phyloP scores from a whole-genome alignment of 768 basidiomycete genomes.

The Gymnopilus junonius region DNA sequence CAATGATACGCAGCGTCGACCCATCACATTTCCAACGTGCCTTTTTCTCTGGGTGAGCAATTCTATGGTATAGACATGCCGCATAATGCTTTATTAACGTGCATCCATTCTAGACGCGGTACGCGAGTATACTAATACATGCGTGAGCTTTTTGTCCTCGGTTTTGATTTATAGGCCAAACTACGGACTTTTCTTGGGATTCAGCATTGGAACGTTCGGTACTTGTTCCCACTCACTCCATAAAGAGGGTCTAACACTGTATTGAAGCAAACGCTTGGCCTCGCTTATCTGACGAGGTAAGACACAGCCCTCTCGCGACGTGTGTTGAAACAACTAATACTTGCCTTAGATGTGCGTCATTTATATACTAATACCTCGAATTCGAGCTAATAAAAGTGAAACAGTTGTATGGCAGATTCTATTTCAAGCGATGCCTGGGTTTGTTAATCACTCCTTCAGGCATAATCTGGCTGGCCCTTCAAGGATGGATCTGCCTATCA shows the following conservation, averaged over 20 bases:
- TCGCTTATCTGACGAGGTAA: neutral
- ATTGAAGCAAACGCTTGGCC: neutral
- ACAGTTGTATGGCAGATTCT: neutral
- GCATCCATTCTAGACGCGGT: neutral
- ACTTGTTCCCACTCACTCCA: neutral
- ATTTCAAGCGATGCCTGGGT: neutral
- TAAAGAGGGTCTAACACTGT: neutral
- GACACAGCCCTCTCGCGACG: neutral
- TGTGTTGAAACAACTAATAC: neutral
- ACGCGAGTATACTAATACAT: neutral
- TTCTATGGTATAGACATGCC: neutral
- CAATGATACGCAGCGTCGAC: neutral
- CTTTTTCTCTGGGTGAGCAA: constrained; percentile 1
- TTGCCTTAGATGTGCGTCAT: neutral
- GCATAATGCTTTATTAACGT: neutral
- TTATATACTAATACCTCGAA: neutral
- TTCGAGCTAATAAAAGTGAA: no score
- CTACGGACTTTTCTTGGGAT: neutral
- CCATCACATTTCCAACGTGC: neutral
- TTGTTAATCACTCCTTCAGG: neutral
- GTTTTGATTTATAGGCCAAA: neutral
- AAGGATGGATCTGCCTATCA: neutral
- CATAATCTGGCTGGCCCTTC: neutral
- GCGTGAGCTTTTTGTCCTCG: neutral
- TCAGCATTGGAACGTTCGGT: neutral